A percentile compares a stretch with the other conserved stretches of the same genome.
Evolutionary conservation across 73 alveolate species (phyloP).

Genomic region (Breviolum minutum): DNA sequence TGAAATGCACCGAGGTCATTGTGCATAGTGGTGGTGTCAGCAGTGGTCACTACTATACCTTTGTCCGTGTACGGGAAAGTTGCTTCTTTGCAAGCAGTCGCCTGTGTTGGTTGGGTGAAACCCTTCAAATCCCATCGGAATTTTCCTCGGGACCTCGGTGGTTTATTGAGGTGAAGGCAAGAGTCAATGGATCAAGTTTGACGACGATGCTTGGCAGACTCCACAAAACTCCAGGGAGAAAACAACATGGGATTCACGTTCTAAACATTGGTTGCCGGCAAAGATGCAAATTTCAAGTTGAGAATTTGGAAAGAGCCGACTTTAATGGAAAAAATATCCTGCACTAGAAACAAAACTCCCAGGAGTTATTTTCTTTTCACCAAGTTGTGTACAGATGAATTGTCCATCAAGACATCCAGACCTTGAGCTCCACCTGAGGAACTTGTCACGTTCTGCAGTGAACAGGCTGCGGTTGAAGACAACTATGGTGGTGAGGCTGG

Average conservation of each 20-base stretch:
- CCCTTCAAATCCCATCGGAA: too few relatives aligned
- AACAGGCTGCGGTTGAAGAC: slow-evolving; percentile 70
- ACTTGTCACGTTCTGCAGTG: slow-evolving; percentile 41
- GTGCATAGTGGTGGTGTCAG: slow-evolving; percentile 94
- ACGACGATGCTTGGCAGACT: slow-evolving; percentile 36
- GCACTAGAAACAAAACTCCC: too few relatives aligned
- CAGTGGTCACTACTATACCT: slow-evolving; percentile 95
- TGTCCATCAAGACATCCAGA: too few relatives aligned
- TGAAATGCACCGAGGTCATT: slow-evolving; percentile 39
- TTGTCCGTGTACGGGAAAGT: slow-evolving; percentile 63
- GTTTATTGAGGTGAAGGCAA: slow-evolving; percentile 63
- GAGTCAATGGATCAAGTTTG: slow-evolving; percentile 85
- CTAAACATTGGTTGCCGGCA: too few relatives aligned
- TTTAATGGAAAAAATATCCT: too few relatives aligned
- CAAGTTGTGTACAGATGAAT: too few relatives aligned
- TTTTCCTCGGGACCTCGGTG: too few relatives aligned
- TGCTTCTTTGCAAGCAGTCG: not conserved
- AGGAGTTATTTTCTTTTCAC: too few relatives aligned
- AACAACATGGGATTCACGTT: too few relatives aligned
- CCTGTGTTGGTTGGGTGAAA: too few relatives aligned
- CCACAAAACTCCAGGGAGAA: too few relatives aligned
- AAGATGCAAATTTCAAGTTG: not conserved
- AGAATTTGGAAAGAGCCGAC: too few relatives aligned
- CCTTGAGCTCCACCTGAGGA: not conserved
- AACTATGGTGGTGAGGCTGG: slow-evolving; percentile 82